phyloP scores from a whole-genome alignment of 306 rosid species.

The Pyrus pyrifolia region DNA sequence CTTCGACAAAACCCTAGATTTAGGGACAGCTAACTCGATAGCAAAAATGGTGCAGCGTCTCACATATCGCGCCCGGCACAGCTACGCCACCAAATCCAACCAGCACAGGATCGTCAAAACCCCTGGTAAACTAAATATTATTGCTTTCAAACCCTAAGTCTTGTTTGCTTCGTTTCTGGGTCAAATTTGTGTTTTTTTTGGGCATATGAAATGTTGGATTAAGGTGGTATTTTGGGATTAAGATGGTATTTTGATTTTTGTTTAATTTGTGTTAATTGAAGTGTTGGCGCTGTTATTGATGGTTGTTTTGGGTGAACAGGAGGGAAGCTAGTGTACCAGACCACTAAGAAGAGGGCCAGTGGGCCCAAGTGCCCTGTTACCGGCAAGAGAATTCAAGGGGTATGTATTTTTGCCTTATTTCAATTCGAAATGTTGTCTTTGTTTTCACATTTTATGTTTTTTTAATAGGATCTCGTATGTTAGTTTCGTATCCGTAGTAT shows the following conservation, averaged over 20 bases:
- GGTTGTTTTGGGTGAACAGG: slow-evolving; percentile 28
- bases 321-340: slow-evolving; percentile 69
- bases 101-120: slow-evolving; percentile 70
- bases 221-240: not conserved
- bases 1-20: slow-evolving; percentile 24
- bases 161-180: not conserved
- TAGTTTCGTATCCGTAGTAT: not conserved
- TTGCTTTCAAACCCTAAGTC: not conserved
- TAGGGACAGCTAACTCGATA: not conserved
- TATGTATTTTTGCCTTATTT: slow-evolving; percentile 3
- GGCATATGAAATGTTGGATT: not conserved
- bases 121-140: slow-evolving; percentile 33
- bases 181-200: not conserved
- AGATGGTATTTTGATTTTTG: not conserved
- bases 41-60: slow-evolving; percentile 73
- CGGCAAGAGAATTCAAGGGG: slow-evolving; percentile 80
- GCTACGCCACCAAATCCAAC: slow-evolving; percentile 75
- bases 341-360: slow-evolving; percentile 68
- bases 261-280: not conserved
- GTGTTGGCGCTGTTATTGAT: not conserved
- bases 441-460: not conserved
- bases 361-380: slow-evolving; percentile 79
- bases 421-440: not conserved
- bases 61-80: slow-evolving; percentile 56
- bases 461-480: not conserved